Evolutionary conservation across 768 basidiomycete genomes (phyloP).

Genomic region (Hericium coralloides): DNA sequence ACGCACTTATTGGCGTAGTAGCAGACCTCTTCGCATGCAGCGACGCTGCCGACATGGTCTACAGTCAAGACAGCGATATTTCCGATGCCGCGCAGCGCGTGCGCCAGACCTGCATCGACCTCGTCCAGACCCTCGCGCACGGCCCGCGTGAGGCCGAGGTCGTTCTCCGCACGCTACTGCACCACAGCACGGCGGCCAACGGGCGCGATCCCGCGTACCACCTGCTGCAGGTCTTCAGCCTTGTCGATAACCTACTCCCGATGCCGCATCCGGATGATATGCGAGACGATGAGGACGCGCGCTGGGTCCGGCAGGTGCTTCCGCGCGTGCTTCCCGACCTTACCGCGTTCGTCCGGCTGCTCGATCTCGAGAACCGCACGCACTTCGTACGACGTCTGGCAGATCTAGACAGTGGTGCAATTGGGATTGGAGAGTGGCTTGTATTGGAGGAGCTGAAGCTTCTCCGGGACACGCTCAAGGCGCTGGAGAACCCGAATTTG

Average conservation of each 20-base stretch:
- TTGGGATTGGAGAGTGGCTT: constrained; percentile 63
- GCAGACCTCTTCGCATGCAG: constrained; percentile 51
- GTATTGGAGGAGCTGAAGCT: constrained; percentile 53
- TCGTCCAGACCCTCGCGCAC: constrained; percentile 35
- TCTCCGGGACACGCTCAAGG: constrained; percentile 31
- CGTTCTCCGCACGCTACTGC: constrained; percentile 49
- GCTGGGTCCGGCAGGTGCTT: constrained; percentile 46
- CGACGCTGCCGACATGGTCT: constrained; percentile 33
- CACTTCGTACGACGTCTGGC: constrained; percentile 47
- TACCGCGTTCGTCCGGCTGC: constrained; percentile 41
- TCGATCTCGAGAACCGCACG: constrained; percentile 42
- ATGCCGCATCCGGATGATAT: constrained; percentile 20
- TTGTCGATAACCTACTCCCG: constrained; percentile 54
- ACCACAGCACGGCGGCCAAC: constrained; percentile 29
- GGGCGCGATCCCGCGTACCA: constrained; percentile 50
- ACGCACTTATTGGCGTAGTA: constrained; percentile 32
- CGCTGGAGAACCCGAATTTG: constrained; percentile 22
- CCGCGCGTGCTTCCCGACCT: constrained; percentile 50
- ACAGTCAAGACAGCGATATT: constrained; percentile 30
- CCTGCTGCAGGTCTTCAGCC: constrained; percentile 42
- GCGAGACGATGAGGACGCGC: constrained; percentile 15
- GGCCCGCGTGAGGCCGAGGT: constrained; percentile 33
- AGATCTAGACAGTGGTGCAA: constrained; percentile 43
- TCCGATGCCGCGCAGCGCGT: constrained; percentile 34
- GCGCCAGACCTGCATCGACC: constrained; percentile 42